Conservation (phyloP, 2,329 filamentous ascomycete species). For the Pseudocercospora pini-densiflorae region DNA sequence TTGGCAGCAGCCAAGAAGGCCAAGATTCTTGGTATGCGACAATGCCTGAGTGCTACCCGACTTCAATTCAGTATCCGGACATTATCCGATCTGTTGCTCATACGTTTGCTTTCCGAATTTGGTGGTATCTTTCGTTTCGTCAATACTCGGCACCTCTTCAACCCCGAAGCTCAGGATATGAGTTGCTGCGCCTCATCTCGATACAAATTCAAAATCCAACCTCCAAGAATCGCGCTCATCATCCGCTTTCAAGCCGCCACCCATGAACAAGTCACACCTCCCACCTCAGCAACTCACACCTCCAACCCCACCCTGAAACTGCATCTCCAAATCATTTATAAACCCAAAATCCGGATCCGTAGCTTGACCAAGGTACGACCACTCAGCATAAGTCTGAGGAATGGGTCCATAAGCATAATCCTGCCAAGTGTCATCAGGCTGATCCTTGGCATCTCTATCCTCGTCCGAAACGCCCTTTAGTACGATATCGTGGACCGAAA, state of each 20-base stretch:
- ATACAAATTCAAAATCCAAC: background rate
- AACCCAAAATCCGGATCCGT: slow-evolving; percentile 30
- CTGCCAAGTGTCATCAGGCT: slow-evolving; percentile 24
- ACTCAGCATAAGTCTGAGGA: slow-evolving; percentile 27
- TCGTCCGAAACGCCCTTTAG: slow-evolving; percentile 27
- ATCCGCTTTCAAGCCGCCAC: background rate
- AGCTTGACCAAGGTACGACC: slow-evolving; percentile 25
- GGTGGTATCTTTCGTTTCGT: background rate
- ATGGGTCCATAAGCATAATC: slow-evolving; percentile 29
- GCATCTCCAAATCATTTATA: slow-evolving; percentile 25
- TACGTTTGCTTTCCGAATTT: background rate
- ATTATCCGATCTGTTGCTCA: background rate
- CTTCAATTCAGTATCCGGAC: background rate
- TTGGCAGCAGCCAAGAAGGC: background rate
- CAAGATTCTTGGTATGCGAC: background rate
- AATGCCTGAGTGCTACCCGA: background rate
- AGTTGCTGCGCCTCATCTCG: background rate
- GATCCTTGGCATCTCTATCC: slow-evolving; percentile 23
- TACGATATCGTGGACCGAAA: slow-evolving; percentile 26
- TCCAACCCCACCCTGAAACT: slow-evolving; percentile 24
- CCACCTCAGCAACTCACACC: slow-evolving; percentile 14
- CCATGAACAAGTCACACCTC: too few relatives aligned
- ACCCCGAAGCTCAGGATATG: too few relatives aligned
- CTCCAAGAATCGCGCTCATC: background rate
- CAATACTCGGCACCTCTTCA: background rate